These are phyloP conservation scores for Fusarium sulawesiense DNA, from an alignment of 2,329 filamentous ascomycete species.

Conservation along the genomic window DNA sequence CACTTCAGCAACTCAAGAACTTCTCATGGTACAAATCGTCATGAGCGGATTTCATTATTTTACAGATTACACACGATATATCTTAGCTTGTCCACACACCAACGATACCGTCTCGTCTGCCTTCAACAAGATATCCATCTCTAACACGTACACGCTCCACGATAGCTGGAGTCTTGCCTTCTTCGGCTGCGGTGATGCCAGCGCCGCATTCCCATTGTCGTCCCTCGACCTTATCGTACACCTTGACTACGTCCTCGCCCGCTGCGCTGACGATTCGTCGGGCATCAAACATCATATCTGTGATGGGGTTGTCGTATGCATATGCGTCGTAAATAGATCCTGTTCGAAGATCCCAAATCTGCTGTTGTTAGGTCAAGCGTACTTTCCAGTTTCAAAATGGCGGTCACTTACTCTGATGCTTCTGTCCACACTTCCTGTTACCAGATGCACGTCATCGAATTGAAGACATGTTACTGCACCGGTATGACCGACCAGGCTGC, in stretches of 20 bases:
- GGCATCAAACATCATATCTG: conserved; percentile 96
- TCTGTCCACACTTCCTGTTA: conserved; percentile 91
- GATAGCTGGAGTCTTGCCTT: conserved; percentile 71
- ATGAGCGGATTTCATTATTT: conserved; percentile 40
- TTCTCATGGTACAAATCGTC: conserved; percentile 21
- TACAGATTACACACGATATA: conserved; percentile 42
- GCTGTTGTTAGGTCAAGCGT: conserved; percentile 42
- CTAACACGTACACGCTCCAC: conserved; percentile 91
- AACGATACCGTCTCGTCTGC: conserved; percentile 85
- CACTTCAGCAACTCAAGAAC: background rate
- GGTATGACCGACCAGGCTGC: conserved; percentile 94
- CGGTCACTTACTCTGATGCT: conserved; percentile 85
- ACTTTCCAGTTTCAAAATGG: background rate
- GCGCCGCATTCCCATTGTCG: conserved; percentile 97
- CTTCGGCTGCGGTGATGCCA: conserved; percentile 76
- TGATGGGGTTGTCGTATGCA: conserved; percentile 91
- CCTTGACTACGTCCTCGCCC: conserved; percentile 93
- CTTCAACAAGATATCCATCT: conserved; percentile 94
- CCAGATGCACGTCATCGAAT: conserved; percentile 94
- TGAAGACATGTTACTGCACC: conserved; percentile 93
- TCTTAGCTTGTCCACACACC: conserved; percentile 85
- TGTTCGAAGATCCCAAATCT: conserved; percentile 99
- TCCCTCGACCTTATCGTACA: conserved; percentile 97
- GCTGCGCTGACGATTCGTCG: conserved; percentile 90
- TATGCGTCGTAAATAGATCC: conserved; percentile 96